Evolutionary conservation across 495 filamentous ascomycete species (phyloP).

Genomic region (Xylaria castorea): DNA sequence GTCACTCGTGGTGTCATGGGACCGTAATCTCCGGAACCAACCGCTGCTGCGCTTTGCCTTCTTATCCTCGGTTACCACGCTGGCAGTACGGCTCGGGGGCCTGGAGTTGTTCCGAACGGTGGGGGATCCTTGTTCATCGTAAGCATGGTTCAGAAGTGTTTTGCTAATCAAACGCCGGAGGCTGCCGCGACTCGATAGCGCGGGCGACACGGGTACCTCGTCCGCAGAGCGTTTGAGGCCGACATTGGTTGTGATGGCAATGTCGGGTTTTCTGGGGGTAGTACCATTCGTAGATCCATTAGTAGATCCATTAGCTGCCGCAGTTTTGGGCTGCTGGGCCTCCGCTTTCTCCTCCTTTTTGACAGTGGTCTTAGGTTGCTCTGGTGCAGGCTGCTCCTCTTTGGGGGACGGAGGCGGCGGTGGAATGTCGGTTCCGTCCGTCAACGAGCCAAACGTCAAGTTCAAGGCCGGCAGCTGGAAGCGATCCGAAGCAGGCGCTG

Average conservation of each 20-base stretch:
- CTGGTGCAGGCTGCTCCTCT: constrained; percentile 43
- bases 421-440: constrained; percentile 64
- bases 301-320: constrained; percentile 21
- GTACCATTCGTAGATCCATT: constrained; percentile 44
- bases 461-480: constrained; percentile 62
- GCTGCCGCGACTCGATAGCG: constrained; percentile 51
- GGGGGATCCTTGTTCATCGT: constrained; percentile 49
- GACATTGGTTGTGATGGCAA: constrained; percentile 38
- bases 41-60: constrained; percentile 57
- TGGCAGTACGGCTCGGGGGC: constrained; percentile 49
- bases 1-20: constrained; percentile 33
- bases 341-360: constrained; percentile 15
- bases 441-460: constrained; percentile 59
- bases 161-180: constrained; percentile 56
- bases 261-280: constrained; percentile 43
- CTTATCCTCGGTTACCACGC: constrained; percentile 44
- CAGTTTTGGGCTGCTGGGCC: constrained; percentile 22
- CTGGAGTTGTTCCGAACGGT: constrained; percentile 36
- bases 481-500: constrained; percentile 43
- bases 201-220: constrained; percentile 53
- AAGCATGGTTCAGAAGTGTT: constrained; percentile 51
- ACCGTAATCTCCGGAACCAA: constrained; percentile 55
- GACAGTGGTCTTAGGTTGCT: constrained; percentile 43
- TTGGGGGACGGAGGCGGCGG: constrained; percentile 61
- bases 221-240: constrained; percentile 51